phyloP scores from a whole-genome alignment of 2,329 filamentous ascomycete genomes.

The Calonectria pseudoreteaudii region DNA sequence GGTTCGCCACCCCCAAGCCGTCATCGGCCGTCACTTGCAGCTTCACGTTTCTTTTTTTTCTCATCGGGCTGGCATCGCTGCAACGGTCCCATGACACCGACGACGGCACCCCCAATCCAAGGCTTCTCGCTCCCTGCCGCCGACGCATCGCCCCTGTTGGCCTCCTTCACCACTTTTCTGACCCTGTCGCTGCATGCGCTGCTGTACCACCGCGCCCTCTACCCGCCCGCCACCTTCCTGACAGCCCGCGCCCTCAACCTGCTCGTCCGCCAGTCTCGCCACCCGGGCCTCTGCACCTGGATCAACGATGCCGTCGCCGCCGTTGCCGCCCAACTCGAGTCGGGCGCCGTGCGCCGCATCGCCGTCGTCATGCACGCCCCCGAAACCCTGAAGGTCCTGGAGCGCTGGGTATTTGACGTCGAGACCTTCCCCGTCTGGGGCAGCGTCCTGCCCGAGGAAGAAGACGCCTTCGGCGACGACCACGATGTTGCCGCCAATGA shows the following conservation, averaged over 20 bases:
- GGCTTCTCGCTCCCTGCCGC: constrained; percentile 46
- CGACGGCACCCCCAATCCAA: neutral
- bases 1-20: neutral
- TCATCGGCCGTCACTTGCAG: neutral
- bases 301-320: constrained; percentile 83
- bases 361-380: constrained; percentile 61
- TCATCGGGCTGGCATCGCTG: neutral
- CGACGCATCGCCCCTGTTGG: constrained; percentile 64
- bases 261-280: constrained; percentile 85
- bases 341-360: constrained; percentile 60
- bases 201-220: constrained; percentile 84
- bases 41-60: neutral
- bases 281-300: constrained; percentile 88
- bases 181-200: constrained; percentile 87
- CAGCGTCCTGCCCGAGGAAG: constrained; percentile 31
- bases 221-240: constrained; percentile 82
- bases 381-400: constrained; percentile 57
- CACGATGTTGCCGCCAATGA: constrained; percentile 40
- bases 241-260: constrained; percentile 85
- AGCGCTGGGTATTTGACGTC: constrained; percentile 73
- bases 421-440: constrained; percentile 58
- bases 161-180: constrained; percentile 82
- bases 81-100: constrained; percentile 1
- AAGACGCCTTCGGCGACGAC: constrained; percentile 13
- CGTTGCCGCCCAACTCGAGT: constrained; percentile 76